These are phyloP conservation scores for Aspergillus taichungensis DNA, from an alignment of 495 filamentous ascomycete genomes.

Conservation along the genomic window DNA sequence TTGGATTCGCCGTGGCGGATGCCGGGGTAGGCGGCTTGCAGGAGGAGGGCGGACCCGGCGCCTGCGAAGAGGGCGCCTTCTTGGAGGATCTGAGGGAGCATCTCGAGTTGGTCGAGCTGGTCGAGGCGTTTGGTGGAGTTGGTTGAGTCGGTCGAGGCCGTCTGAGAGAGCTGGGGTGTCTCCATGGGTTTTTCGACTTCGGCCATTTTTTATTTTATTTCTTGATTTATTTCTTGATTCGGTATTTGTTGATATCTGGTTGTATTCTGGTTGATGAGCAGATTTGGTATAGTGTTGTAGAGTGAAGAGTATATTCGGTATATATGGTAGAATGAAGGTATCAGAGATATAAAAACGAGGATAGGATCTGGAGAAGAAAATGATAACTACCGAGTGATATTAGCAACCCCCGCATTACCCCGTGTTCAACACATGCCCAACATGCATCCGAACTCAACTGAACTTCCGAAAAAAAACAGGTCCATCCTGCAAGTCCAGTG, in stretches of 20 bases:
- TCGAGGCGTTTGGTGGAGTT: not conserved
- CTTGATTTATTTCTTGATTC: no score
- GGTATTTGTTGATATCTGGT: no score
- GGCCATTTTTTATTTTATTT: constrained; percentile 6
- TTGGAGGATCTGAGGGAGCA: constrained; percentile 32
- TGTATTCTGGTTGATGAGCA: no score
- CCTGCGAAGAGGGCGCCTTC: constrained; percentile 35
- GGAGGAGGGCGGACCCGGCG: constrained; percentile 27
- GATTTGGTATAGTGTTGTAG: no score
- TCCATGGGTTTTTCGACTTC: constrained; percentile 14
- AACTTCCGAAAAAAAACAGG: no score
- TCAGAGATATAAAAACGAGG: not conserved
- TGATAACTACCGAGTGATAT: no score
- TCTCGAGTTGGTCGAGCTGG: constrained; percentile 12
- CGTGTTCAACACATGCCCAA: no score
- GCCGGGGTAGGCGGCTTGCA: constrained; percentile 32
- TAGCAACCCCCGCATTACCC: no score
- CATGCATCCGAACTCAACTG: no score
- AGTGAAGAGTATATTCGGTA: no score
- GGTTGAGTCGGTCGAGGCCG: constrained; percentile 4
- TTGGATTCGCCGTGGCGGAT: constrained; percentile 15
- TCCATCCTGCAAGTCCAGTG: no score
- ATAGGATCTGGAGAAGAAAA: not conserved
- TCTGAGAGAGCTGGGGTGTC: constrained; percentile 5
- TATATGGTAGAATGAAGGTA: not conserved